Base-by-base conservation (phyloP, 1,284 basidiomycete species). In the Uromyces viciae-fabae region DNA sequence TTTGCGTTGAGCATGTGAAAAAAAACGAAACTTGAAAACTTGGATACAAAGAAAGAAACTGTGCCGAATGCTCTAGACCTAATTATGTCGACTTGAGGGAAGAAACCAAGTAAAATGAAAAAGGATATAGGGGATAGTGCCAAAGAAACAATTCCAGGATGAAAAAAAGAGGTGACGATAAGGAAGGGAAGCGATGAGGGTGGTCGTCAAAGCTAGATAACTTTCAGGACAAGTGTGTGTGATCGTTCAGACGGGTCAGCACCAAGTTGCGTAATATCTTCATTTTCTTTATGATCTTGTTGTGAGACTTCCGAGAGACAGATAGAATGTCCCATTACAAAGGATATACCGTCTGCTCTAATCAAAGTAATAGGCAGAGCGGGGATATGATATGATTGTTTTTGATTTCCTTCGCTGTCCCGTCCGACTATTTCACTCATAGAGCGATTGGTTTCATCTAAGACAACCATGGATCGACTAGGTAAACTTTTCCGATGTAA, bases 291-390 rank as follows among this genome's bases (percentile, higher is more conserved):
- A 5, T 33, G 73, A 31, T 62, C 73, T 42, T 75, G 56, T 25
- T 75, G 38, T 43, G 42, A 43, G 11, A 75, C 73, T 42, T 80
- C 77, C 15, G 54, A 69, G 2, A 80, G 40, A 73, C 77, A 80
- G 28, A 80, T 73, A 7, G 77, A 80, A 52, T 80, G 52, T 8
- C 54, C 58, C 77, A 80, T 80, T 15, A 80, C 69, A 33, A 64
- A 80, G 7, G 66, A 72, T 28, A 80, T 80, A 17, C 77, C 77
- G 28, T 80, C 77, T 31, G 77, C 54, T 62, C 69, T 28, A n/a
- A 80, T 80, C 11, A 80, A 42, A 3, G 77, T 80, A 43, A 80
- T 73, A 14, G 77, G 77, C 40, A 80, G 36, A 36, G 77, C 56
- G 52, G 77, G 77, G 28, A 80, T 80, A 62, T 75, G 56, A 49